Evolutionary conservation across 208 protist genomes (phyloP), one percentile per base, ranked within the genome.

Genomic region (Trypanosoma avium): DNA sequence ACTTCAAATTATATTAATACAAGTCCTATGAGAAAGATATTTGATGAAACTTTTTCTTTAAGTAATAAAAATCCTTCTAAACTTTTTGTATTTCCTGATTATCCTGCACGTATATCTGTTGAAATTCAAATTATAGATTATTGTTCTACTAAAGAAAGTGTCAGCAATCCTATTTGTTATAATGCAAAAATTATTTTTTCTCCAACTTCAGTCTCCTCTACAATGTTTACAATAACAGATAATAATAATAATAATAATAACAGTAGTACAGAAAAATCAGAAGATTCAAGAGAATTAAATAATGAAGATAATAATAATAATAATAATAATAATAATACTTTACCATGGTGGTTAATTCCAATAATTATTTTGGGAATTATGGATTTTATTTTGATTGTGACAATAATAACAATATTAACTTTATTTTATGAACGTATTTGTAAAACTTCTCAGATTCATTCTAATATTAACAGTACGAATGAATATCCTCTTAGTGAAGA

Each of bases 61-160:
- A 15, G 35, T 35, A 2, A 19, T 32, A 9, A 38, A n/a, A 22
- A 30, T 33, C 24, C 49, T 6, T 19, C 40, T 53, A 8, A 26
- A 17, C 13, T 48, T 26, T 6, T 50, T 27, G 8, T 60, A 10
- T 1, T 45, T 9, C 52, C 36, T 10, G 38, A 27, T 8, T 29
- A 6, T 43, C 3, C 15, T 10, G 19, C n/a, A 32, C 15, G 38
- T 40, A 7, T 59, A 22, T n/a, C 15, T 27, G 61, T 67, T 2
- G 35, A 32, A 43, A 3, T 60, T 33, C 36, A 60, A 21, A 30
- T 67, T 42, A 26, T 67, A 22, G 61, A 67, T 42, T 21, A 22
- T n/a, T 67, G 61, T 40, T 26, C 61, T 2, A 32, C 50, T n/a
- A n/a, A 1, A 26, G 24, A 5, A 12, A 13, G 33, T 49, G 8